Percentiles rank a stretch among this genome's conserved stretches.
Evolutionary conservation across 768 basidiomycete genomes (phyloP).

Genomic region (Dioszegia crocea): DNA sequence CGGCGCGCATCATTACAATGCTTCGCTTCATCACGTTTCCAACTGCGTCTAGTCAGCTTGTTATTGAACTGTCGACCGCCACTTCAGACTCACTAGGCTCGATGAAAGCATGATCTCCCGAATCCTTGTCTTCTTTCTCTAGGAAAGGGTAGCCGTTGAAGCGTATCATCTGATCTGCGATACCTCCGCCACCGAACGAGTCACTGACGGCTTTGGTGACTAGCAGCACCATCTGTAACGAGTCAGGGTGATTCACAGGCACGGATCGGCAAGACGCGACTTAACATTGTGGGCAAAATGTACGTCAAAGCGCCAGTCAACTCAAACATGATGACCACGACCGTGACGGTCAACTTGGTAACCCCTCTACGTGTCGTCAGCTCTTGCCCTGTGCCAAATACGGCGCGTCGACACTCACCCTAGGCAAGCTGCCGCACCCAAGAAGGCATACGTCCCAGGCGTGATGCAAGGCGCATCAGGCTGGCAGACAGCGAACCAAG

Average conservation of each 20-base stretch:
- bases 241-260: slow-evolving; percentile 9
- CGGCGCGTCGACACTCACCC: slow-evolving; percentile 56
- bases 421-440: slow-evolving; percentile 92
- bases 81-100: slow-evolving; percentile 80
- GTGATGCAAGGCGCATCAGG: slow-evolving; percentile 96
- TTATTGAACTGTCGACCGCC: too few species aligned
- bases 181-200: slow-evolving; percentile 84
- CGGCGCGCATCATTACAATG: slow-evolving; percentile 65
- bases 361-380: slow-evolving; percentile 63
- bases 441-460: slow-evolving; percentile 94
- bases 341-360: slow-evolving; percentile 94
- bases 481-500: slow-evolving; percentile 82
- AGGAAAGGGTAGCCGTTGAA: slow-evolving; percentile 97
- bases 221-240: slow-evolving; percentile 79
- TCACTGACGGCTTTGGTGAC: slow-evolving; percentile 98
- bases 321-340: slow-evolving; percentile 99
- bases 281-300: slow-evolving; percentile 93
- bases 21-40: slow-evolving; percentile 85
- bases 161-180: slow-evolving; percentile 93
- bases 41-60: slow-evolving; percentile 55
- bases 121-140: slow-evolving; percentile 75
- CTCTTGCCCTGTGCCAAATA: neutral
- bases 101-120: slow-evolving; percentile 65
- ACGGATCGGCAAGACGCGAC: slow-evolving; percentile 33
- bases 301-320: slow-evolving; percentile 95